Percentiles rank a stretch among this genome's conserved stretches.
Evolutionary conservation across 768 basidiomycete genomes (phyloP).

Genomic region (Suillus subalutaceus): DNA sequence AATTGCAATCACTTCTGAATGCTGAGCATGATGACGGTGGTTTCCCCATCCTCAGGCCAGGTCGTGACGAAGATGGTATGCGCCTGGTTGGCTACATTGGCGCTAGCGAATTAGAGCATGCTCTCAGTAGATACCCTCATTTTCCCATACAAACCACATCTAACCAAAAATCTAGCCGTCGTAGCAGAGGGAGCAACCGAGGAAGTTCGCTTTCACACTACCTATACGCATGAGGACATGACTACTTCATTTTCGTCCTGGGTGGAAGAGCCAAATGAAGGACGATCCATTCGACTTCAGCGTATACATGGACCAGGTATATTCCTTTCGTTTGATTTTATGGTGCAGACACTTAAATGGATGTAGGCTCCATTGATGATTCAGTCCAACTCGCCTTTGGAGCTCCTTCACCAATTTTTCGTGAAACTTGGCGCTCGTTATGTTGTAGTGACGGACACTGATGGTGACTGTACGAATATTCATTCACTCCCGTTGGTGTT

Average conservation of each 20-base stretch:
- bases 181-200: slow-evolving; percentile 76
- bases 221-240: slow-evolving; percentile 42
- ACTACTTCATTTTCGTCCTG: slow-evolving; percentile 67
- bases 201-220: slow-evolving; percentile 64
- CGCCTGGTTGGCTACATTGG: slow-evolving; percentile 91
- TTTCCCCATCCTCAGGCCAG: slow-evolving; percentile 79
- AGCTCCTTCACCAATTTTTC: slow-evolving; percentile 92
- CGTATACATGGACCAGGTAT: slow-evolving; percentile 87
- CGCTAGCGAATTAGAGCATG: slow-evolving; percentile 92
- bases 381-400: slow-evolving; percentile 82
- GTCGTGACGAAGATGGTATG: slow-evolving; percentile 43
- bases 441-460: slow-evolving; percentile 79
- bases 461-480: slow-evolving; percentile 71
- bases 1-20: slow-evolving; percentile 59
- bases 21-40: slow-evolving; percentile 77
- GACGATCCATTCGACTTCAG: slow-evolving; percentile 79
- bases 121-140: slow-evolving; percentile 60
- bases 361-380: slow-evolving; percentile 84
- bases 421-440: slow-evolving; percentile 93
- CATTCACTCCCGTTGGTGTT: slow-evolving; percentile 15
- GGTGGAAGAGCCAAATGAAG: slow-evolving; percentile 39
- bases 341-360: not conserved
- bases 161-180: slow-evolving; percentile 49
- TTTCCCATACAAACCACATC: not conserved
- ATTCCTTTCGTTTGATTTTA: slow-evolving; percentile 11